These are phyloP conservation scores for Fomitopsis betulina DNA, from an alignment of 1,284 basidiomycete species.

Conservation along the genomic window DNA sequence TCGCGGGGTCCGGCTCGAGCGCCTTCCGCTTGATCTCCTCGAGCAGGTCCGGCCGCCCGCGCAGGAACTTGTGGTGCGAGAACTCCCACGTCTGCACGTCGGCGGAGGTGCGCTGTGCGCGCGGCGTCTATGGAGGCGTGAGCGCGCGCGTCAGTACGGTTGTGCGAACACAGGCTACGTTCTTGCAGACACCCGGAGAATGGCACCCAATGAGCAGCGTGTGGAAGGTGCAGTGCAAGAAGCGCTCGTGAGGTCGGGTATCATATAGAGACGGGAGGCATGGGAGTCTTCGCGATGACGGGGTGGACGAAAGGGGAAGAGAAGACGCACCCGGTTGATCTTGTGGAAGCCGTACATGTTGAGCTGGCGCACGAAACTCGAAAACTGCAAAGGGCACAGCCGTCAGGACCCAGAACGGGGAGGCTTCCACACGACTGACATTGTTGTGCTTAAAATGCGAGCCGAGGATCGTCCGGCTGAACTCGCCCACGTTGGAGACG, in stretches of 20 bases:
- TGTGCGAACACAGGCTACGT: neutral
- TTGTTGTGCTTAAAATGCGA: constrained; percentile 84
- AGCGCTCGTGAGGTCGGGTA: neutral
- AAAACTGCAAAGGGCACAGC: constrained; percentile 52
- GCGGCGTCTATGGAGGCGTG: constrained; percentile 56
- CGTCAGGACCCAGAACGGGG: constrained; percentile 7
- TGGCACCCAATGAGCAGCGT: neutral
- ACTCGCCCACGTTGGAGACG: constrained; percentile 78
- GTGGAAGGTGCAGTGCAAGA: neutral
- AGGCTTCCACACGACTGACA: constrained; percentile 36
- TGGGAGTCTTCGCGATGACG: neutral
- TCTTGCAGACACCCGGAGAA: neutral
- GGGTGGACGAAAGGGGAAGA: neutral
- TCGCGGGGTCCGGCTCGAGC: constrained; percentile 64
- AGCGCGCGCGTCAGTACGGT: neutral
- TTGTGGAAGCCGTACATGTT: constrained; percentile 91
- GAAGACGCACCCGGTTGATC: constrained; percentile 62
- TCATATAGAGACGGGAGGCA: neutral
- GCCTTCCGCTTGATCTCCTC: constrained; percentile 87
- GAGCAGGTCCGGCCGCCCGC: constrained; percentile 75
- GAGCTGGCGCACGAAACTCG: constrained; percentile 84
- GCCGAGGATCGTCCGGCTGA: constrained; percentile 74
- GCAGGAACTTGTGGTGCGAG: constrained; percentile 81
- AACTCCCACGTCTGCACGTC: constrained; percentile 88
- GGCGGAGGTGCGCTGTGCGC: constrained; percentile 73